Evolutionary conservation across 345 rosid genomes (phyloP).

Genomic region (Sisymbrium irio): DNA sequence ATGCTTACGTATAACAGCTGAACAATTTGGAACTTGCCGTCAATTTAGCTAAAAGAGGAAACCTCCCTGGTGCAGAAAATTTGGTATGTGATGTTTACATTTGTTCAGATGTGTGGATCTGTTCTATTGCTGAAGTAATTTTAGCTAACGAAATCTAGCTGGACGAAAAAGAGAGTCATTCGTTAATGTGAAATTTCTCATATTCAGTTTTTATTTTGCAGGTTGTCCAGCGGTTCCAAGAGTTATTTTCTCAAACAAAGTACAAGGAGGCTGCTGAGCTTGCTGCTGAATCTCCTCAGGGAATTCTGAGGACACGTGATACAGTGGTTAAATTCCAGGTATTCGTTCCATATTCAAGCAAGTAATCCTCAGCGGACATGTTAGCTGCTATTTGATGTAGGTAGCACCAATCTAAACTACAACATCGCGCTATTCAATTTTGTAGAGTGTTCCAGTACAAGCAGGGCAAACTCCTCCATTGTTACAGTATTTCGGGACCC

Average conservation of each 20-base stretch:
- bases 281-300: constrained; percentile 99
- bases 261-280: constrained; percentile 99
- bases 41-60: constrained; percentile 98
- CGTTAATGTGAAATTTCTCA: constrained; percentile 1
- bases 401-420: constrained; percentile 15
- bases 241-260: constrained; percentile 95
- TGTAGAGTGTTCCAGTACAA: constrained; percentile 99
- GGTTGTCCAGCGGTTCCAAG: constrained; percentile 99
- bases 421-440: background rate
- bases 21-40: constrained; percentile 99
- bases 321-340: constrained; percentile 99
- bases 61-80: constrained; percentile 99
- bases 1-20: constrained; percentile 49
- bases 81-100: constrained; percentile 53
- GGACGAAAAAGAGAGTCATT: background rate
- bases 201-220: constrained; percentile 37
- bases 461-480: constrained; percentile 98
- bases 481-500: constrained; percentile 98
- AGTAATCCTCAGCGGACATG: background rate
- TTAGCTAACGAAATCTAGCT: background rate
- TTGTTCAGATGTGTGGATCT: constrained; percentile 19
- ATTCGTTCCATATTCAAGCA: constrained; percentile 18
- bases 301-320: constrained; percentile 94
- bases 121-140: constrained; percentile 8
- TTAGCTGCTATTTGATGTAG: background rate